These are phyloP conservation scores for Phytophthora sp. DNA, from an alignment of 352 stramenopile species.

Conservation along the genomic window DNA sequence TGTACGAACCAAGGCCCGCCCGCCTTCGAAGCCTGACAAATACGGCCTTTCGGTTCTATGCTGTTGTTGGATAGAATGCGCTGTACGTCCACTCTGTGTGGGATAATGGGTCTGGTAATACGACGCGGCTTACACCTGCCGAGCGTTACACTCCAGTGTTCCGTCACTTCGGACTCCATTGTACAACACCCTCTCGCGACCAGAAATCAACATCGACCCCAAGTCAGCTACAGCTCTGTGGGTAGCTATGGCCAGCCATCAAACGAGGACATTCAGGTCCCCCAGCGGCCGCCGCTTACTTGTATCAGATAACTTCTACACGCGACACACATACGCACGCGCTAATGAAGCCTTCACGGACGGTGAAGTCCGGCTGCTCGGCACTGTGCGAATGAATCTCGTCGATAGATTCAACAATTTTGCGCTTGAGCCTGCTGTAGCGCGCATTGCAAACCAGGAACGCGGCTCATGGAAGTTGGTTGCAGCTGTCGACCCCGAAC, in stretches of 20 bases:
- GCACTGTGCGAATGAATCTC: conserved; percentile 1
- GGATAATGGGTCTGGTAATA: conserved; percentile 13
- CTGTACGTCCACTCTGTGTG: conserved; percentile 20
- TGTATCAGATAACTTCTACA: conserved; percentile 4
- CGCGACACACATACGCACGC: background rate
- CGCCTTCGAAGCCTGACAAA: conserved; percentile 13
- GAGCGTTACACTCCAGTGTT: conserved; percentile 14
- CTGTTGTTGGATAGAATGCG: conserved; percentile 7
- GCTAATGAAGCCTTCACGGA: background rate
- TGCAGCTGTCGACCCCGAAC: background rate
- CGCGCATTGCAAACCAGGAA: background rate
- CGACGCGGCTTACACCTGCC: background rate
- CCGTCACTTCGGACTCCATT: conserved; percentile 15
- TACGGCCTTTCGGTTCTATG: conserved; percentile 20
- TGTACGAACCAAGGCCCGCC: conserved; percentile 1
- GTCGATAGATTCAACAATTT: conserved; percentile 1
- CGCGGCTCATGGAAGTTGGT: background rate
- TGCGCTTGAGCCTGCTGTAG: background rate
- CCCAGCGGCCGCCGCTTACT: conserved; percentile 10
- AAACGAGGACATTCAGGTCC: conserved; percentile 7
- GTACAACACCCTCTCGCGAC: conserved; percentile 1
- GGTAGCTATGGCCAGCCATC: conserved; percentile 15
- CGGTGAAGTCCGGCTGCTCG: background rate
- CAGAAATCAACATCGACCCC: conserved; percentile 6
- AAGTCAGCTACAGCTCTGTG: conserved; percentile 17